Evolutionary conservation across 768 basidiomycete species (phyloP).

Genomic region (Chalciporus piperatus): DNA sequence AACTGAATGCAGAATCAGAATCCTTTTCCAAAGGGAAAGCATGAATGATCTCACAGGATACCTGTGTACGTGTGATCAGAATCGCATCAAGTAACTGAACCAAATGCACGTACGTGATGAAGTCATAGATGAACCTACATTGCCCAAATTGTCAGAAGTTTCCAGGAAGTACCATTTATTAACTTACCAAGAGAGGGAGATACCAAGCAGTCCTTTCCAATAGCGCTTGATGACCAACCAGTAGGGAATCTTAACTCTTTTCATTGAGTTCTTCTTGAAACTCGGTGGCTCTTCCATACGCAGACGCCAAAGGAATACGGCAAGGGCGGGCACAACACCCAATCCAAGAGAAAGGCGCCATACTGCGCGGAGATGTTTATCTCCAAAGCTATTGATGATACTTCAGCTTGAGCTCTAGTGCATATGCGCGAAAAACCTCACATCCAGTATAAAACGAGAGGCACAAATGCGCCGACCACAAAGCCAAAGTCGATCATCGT

Average conservation of each 20-base stretch:
- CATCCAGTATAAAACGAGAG: constrained; percentile 89
- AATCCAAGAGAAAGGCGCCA: constrained; percentile 88
- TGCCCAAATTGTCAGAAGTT: constrained; percentile 1
- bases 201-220: constrained; percentile 67
- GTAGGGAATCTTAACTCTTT: constrained; percentile 70
- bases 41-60: constrained; percentile 55
- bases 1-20: constrained; percentile 44
- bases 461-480: constrained; percentile 76
- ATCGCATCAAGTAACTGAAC: neutral
- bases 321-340: constrained; percentile 74
- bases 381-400: constrained; percentile 54
- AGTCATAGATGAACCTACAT: constrained; percentile 71
- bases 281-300: constrained; percentile 77
- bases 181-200: constrained; percentile 70
- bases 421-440: constrained; percentile 33
- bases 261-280: constrained; percentile 80
- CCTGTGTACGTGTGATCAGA: constrained; percentile 29
- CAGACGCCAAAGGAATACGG: constrained; percentile 85
- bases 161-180: neutral
- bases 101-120: constrained; percentile 58
- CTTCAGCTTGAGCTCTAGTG: neutral
- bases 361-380: constrained; percentile 76
- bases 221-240: constrained; percentile 75
- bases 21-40: neutral
- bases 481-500: constrained; percentile 86